phyloP scores from a whole-genome alignment of 208 protist genomes.

The Crithidia mellificae region DNA sequence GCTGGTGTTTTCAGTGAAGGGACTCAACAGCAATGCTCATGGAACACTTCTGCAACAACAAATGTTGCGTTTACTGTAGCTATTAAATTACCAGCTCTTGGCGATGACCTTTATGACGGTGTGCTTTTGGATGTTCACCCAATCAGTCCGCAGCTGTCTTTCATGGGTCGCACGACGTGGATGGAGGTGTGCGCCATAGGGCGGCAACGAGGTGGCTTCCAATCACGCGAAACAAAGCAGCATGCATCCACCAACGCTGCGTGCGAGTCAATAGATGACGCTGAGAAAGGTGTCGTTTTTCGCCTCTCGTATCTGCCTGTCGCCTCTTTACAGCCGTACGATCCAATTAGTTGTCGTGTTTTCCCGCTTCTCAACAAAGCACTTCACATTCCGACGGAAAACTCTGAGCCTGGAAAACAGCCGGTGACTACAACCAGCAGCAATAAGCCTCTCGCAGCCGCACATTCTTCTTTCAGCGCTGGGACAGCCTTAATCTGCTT shows the following conservation, averaged over 20 bases:
- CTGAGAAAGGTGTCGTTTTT: constrained; percentile 31
- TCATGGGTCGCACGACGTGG: constrained; percentile 27
- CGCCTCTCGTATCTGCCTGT: constrained; percentile 24
- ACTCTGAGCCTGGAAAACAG: too few species aligned
- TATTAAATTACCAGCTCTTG: not conserved
- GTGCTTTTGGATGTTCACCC: constrained; percentile 33
- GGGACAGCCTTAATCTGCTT: not conserved
- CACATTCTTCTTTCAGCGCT: too few species aligned
- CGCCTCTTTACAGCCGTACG: constrained; percentile 25
- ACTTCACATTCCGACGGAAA: not conserved
- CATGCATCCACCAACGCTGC: too few species aligned
- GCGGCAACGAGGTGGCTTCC: constrained; percentile 1
- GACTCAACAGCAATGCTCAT: not conserved
- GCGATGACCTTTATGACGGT: constrained; percentile 4
- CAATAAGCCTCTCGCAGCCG: too few species aligned
- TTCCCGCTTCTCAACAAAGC: constrained; percentile 33
- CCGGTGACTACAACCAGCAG: too few species aligned
- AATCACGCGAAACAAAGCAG: too few species aligned
- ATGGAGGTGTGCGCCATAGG: constrained; percentile 37
- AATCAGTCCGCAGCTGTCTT: constrained; percentile 24
- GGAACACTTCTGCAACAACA: not conserved
- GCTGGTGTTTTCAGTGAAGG: not conserved
- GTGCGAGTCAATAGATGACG: too few species aligned
- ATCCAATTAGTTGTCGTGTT: constrained; percentile 21
- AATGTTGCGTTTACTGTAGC: constrained; percentile 25